A percentile compares a stretch with the other conserved stretches of the same genome.
phyloP scores from a whole-genome alignment of 352 stramenopile genomes.

The Thalassiosira livingstoniorum region DNA sequence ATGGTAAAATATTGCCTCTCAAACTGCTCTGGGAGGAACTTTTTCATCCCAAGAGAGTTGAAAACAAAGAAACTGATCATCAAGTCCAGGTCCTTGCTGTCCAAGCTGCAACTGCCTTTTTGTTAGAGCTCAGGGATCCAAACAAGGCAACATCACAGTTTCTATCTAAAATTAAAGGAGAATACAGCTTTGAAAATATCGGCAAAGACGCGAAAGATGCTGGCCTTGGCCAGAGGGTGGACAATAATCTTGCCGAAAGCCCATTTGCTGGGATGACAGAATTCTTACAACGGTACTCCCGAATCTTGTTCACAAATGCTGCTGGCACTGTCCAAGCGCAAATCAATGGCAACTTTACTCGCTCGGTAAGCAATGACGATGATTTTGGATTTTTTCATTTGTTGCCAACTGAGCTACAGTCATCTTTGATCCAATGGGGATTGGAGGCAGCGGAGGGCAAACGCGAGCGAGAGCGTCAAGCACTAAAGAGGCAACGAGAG shows the following conservation, averaged over 20 bases:
- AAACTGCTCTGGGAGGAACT: neutral
- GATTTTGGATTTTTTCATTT: neutral
- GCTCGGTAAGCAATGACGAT: neutral
- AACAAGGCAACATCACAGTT: constrained; percentile 7
- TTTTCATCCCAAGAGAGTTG: neutral
- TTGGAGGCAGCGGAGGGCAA: neutral
- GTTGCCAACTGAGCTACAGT: neutral
- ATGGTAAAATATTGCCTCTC: neutral
- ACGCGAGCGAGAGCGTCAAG: neutral
- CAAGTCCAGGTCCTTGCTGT: neutral
- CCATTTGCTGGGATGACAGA: neutral
- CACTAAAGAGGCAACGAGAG: neutral
- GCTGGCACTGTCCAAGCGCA: neutral
- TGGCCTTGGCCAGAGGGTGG: neutral
- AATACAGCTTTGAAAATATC: constrained; percentile 1
- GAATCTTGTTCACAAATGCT: constrained; percentile 4
- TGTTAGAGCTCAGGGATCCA: constrained; percentile 9
- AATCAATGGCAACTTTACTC: neutral
- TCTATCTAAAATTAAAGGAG: neutral
- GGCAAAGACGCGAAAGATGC: constrained; percentile 1
- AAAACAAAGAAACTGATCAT: neutral
- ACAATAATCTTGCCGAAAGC: constrained; percentile 11
- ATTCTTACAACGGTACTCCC: constrained; percentile 3
- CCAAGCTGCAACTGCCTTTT: neutral
- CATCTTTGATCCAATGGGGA: neutral